Percentiles rank a stretch among this genome's conserved stretches.
phyloP scores from a whole-genome alignment of 108 stramenopile species.

The Stephanodiscus minutulus region DNA sequence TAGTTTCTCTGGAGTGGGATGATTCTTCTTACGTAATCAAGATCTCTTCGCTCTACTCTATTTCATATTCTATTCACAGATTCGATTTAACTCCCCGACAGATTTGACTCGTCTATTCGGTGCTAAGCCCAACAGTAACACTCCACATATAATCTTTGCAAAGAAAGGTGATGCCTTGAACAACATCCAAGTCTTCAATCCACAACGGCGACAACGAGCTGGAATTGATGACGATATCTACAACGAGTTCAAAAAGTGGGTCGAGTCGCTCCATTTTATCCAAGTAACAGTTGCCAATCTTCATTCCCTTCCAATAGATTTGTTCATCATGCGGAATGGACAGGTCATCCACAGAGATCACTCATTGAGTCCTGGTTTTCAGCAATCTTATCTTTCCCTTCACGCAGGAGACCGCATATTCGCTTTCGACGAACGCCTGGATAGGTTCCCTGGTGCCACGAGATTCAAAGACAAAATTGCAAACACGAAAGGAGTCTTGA shows the following conservation, averaged over 20 bases:
- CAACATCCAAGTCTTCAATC: conserved; percentile 12
- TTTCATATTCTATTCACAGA: neutral
- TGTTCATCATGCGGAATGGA: conserved; percentile 12
- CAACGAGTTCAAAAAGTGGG: conserved; percentile 11
- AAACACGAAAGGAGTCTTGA: conserved; percentile 1
- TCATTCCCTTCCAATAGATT: conserved; percentile 14
- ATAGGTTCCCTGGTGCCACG: conserved; percentile 22
- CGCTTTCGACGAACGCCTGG: conserved; percentile 25
- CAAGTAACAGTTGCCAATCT: conserved; percentile 11
- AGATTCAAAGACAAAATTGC: conserved; percentile 13
- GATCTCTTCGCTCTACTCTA: no score
- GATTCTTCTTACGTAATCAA: neutral
- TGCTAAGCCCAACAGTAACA: conserved; percentile 10
- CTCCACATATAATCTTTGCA: conserved; percentile 29
- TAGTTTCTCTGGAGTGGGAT: neutral
- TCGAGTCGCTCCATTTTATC: conserved; percentile 13
- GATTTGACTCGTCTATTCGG: conserved; percentile 18
- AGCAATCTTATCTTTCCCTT: conserved; percentile 5
- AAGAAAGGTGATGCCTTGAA: conserved; percentile 7
- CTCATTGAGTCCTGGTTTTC: conserved; percentile 9
- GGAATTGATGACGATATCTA: neutral
- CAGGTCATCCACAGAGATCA: conserved; percentile 5
- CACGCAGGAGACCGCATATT: conserved; percentile 18
- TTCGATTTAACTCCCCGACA: conserved; percentile 20
- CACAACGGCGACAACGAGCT: neutral